Evolutionary conservation across 1,284 basidiomycete genomes (phyloP), one percentile per base, ranked within the genome.

Genomic region (Ganoderma lucidum): DNA sequence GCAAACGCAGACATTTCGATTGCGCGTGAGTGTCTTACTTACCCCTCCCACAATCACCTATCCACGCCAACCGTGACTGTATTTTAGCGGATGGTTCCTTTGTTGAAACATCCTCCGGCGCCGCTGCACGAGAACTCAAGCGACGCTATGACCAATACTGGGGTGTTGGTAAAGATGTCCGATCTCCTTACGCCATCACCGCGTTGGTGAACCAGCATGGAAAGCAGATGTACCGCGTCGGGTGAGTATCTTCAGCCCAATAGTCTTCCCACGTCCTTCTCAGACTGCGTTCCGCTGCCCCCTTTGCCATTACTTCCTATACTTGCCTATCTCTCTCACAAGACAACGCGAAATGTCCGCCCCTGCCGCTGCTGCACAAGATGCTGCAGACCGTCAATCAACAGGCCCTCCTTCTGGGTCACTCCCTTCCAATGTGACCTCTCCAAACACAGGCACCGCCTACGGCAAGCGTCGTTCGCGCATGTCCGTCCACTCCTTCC

Each of bases 151-250:
- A 95, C 77, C 86, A 89, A 67, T 79, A 85, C 56, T 78, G 88
- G 51, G 90, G 92, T 19, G 91, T 93, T 44, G 85, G 87, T 55
- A 86, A 86, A 77, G 83, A 88, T 70, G 82, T 90, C 19, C 89
- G 90, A 45, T 93, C 92, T 12, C 93, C 93, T 2, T 94, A 90
- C 76, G 88, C 88, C 56, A 92, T 94, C 72, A 94, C 92, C 30
- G 88, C 90, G 6, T 90, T 93, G 74, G 85, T 91, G 65, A 94
- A 92, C 76, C 91, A 93, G 76, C 90, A 93, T 79, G 93, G 93
- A 64, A 89, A 87, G 76, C 84, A 86, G 77, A 88, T 91, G 85
- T 93, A 85, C 80, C 89, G 93, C 58, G 85, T 94, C 60, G 89
- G 91, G 92, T 93, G 73, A 80, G 89, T 85, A 28, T 41, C 39